These are phyloP conservation scores for Kodamaea sp. DNA, from an alignment of 1,139 yeast genomes.

Conservation along the genomic window DNA sequence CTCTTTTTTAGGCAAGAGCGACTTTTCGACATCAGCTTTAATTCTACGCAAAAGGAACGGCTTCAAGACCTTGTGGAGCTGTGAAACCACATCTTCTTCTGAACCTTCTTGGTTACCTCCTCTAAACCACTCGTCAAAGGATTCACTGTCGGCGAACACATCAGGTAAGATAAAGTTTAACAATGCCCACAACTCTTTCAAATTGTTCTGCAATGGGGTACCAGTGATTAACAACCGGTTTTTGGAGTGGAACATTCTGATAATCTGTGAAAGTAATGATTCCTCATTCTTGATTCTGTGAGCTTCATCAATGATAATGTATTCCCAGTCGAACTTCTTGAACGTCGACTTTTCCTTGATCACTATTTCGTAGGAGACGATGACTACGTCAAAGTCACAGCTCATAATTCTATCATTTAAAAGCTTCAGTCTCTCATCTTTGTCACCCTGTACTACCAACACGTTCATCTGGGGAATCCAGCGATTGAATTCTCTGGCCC, in stretches of 20 bases:
- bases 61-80: constrained; percentile 82
- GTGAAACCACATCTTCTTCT: constrained; percentile 67
- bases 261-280: constrained; percentile 70
- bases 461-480: constrained; percentile 81
- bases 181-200: constrained; percentile 81
- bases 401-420: constrained; percentile 52
- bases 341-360: constrained; percentile 69
- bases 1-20: constrained; percentile 73
- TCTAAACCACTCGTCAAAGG: constrained; percentile 74
- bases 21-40: constrained; percentile 78
- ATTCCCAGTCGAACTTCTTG: constrained; percentile 70
- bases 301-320: constrained; percentile 78
- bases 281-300: constrained; percentile 82
- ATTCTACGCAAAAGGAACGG: constrained; percentile 76
- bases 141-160: constrained; percentile 71
- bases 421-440: constrained; percentile 58
- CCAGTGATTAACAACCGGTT: constrained; percentile 76
- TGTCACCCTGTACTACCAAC: constrained; percentile 71
- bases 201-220: constrained; percentile 77
- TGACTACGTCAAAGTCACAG: constrained; percentile 71
- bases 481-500: constrained; percentile 73
- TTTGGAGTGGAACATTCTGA: constrained; percentile 68
- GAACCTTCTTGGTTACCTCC: constrained; percentile 12
- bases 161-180: constrained; percentile 75
- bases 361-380: constrained; percentile 76